Conservation (phyloP, 2,329 filamentous ascomycete genomes). For the Pseudogymnoascus sp. region DNA sequence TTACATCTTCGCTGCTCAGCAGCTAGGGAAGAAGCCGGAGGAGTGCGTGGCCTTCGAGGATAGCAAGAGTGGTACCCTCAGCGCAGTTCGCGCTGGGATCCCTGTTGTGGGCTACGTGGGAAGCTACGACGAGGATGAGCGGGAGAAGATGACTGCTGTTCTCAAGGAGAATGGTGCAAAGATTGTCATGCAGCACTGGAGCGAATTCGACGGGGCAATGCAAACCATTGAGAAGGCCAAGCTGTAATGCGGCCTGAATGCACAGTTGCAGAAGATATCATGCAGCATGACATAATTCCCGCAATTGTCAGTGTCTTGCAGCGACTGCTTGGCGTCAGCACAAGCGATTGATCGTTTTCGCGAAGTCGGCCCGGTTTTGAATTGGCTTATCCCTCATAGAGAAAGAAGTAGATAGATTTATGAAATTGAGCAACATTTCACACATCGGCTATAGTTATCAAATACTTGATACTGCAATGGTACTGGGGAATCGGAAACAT, state of each 20-base stretch:
- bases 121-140: slow-evolving; percentile 51
- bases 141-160: slow-evolving; percentile 55
- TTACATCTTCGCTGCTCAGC: slow-evolving; percentile 69
- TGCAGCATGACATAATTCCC: slow-evolving; percentile 9
- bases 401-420: neutral
- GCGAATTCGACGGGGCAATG: slow-evolving; percentile 36
- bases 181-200: slow-evolving; percentile 53
- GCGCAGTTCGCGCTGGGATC: slow-evolving; percentile 68
- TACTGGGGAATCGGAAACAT: no score
- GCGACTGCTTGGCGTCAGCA: neutral
- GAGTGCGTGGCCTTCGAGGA: slow-evolving; percentile 81
- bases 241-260: neutral
- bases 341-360: neutral
- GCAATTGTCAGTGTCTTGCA: neutral
- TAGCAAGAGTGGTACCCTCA: slow-evolving; percentile 74
- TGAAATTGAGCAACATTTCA: neutral
- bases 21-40: slow-evolving; percentile 59
- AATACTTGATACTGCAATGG: neutral
- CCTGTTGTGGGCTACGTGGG: slow-evolving; percentile 79
- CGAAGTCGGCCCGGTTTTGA: neutral
- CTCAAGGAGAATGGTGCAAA: slow-evolving; percentile 53
- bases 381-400: neutral
- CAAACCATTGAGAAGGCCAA: slow-evolving; percentile 21
- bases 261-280: neutral
- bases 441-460: neutral